Percentiles rank a stretch among this genome's conserved stretches.
Conservation (phyloP, 345 rosid genomes). For the Gossypium stocksii region DNA sequence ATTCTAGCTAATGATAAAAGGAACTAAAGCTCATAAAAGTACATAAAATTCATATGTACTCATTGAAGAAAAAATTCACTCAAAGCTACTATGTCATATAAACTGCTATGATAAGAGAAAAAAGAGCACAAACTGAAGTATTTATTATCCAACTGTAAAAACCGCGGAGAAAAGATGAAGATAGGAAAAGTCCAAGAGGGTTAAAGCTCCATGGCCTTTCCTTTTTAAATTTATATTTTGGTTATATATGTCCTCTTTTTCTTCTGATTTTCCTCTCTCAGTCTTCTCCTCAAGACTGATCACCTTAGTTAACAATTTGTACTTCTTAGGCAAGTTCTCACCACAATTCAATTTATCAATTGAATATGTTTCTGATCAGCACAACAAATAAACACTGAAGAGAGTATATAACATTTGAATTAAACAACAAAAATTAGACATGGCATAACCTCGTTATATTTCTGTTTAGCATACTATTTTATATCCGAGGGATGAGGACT, state of each 20-base stretch:
- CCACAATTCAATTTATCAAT: neutral
- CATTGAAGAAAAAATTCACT: neutral
- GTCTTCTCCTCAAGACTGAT: neutral
- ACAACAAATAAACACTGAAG: neutral
- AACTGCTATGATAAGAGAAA: neutral
- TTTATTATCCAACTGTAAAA: neutral
- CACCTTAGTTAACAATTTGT: neutral
- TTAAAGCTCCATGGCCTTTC: neutral
- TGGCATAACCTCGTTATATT: neutral
- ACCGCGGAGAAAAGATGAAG: neutral
- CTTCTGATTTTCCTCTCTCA: neutral
- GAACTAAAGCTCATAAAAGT: neutral
- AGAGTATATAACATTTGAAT: neutral
- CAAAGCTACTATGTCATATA: neutral
- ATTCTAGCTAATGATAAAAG: neutral
- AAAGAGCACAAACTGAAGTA: neutral
- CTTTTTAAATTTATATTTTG: neutral
- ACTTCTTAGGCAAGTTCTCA: neutral
- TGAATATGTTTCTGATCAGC: neutral
- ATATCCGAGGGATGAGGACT: conserved; percentile 18
- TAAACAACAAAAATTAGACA: neutral
- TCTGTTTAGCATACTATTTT: neutral
- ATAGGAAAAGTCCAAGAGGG: neutral
- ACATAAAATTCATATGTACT: neutral
- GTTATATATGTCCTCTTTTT: neutral